Evolutionary conservation across 164 flowering plant species (phyloP), one percentile per base, ranked within the genome.

Genomic region (Tinospora cordifolia): DNA sequence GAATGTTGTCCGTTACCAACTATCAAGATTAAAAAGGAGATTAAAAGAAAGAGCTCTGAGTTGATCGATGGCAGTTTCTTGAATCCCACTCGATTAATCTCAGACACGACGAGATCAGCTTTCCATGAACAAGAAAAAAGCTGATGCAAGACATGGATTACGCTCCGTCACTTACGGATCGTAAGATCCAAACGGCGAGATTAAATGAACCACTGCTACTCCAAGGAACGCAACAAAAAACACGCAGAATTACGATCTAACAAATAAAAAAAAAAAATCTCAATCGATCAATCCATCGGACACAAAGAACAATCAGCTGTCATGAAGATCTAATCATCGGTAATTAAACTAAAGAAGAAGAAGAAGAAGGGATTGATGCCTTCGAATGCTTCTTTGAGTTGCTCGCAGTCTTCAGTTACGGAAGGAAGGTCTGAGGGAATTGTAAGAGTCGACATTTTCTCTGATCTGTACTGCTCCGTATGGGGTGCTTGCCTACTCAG

Each of bases 371-470:
- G 58, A 66, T 71, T 24, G 10, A 24, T 26, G 84, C 89, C 93
- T 70, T 63, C 69, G 44, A 87, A 87, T 54, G 93, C 93, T 68
- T 82, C 80, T 14, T 71, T 73, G 70, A 88, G 93, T 39, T 83
- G 87, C 62, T 88, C 93, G 62, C 79, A 75, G 75, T 88, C 93
- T 70, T 88, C 86, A 12, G 76, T 36, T 0, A 77, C 81, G 9
- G 88, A 76, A 6, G 93, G 93, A 62, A 83, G 46, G 6, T 74
- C 67, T 4, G 34, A 72, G 7, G 93, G 90, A 10, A 88, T 79
- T 19, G 75, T 67, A 11, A 87, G 75, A 44, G 84, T 83, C 65
- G 93, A 65, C 93, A 88, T 67, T 67, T 2, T 44, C 58, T 17
- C 22, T 51, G n/a, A 3, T 17, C 21, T 15, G 58, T 17, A 6